phyloP scores from a whole-genome alignment of 2,329 filamentous ascomycete genomes.

The Fusarium brevicatenulatum region DNA sequence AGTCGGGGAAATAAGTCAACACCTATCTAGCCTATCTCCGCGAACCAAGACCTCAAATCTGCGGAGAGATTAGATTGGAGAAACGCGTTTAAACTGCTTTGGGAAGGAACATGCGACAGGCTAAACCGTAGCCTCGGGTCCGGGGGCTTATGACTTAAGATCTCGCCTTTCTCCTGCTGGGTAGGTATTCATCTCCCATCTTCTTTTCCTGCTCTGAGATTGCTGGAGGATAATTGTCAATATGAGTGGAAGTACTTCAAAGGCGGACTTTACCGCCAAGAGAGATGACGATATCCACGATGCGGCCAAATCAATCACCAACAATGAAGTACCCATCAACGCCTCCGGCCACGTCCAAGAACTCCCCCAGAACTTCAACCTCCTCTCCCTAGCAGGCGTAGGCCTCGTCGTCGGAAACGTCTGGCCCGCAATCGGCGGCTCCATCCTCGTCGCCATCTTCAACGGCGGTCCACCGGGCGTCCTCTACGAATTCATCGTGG shows the following conservation, averaged over 20 bases:
- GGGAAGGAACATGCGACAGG: constrained; percentile 33
- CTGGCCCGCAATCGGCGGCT: constrained; percentile 57
- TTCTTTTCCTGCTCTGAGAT: not conserved
- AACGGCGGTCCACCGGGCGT: constrained; percentile 72
- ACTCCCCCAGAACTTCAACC: constrained; percentile 52
- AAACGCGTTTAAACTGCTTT: constrained; percentile 17
- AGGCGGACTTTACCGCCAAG: constrained; percentile 22
- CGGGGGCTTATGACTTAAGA: not conserved
- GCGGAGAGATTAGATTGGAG: constrained; percentile 15
- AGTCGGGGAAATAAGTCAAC: constrained; percentile 16
- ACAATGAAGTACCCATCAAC: constrained; percentile 43
- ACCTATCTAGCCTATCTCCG: constrained; percentile 6
- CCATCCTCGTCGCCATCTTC: constrained; percentile 61
- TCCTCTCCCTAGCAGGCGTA: constrained; percentile 54
- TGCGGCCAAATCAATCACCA: constrained; percentile 2
- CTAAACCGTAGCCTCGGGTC: constrained; percentile 5
- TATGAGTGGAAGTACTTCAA: constrained; percentile 21
- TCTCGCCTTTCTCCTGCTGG: not conserved
- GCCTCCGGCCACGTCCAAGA: constrained; percentile 55
- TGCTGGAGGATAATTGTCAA: not conserved
- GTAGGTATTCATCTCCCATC: not conserved
- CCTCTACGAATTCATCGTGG: constrained; percentile 67
- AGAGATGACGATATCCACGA: not conserved
- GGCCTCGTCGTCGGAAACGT: constrained; percentile 56
- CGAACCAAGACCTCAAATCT: constrained; percentile 7